A percentile compares a stretch with the other conserved stretches of the same genome.
Conservation (phyloP, 495 filamentous ascomycete species). For the Penicillium antarcticum region DNA sequence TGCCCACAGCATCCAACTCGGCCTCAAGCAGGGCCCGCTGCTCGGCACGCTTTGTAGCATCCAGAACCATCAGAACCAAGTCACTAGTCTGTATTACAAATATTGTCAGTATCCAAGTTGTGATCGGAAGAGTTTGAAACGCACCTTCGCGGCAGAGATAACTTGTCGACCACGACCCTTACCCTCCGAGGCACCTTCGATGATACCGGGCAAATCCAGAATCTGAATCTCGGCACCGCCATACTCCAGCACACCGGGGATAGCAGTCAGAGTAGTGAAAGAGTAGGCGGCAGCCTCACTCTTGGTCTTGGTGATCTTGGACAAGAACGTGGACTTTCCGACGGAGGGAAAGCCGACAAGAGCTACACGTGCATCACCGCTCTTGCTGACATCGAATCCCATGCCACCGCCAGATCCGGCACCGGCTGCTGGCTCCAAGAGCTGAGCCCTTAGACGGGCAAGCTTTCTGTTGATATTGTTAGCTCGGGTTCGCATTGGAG, state of each 20-base stretch:
- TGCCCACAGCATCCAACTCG: slow-evolving; percentile 95
- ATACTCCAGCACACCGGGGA: slow-evolving; percentile 97
- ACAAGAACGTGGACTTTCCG: slow-evolving; percentile 97
- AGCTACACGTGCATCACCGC: slow-evolving; percentile 94
- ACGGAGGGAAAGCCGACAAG: slow-evolving; percentile 98
- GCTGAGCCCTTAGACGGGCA: slow-evolving; percentile 88
- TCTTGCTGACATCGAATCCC: slow-evolving; percentile 97
- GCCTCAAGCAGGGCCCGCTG: slow-evolving; percentile 86
- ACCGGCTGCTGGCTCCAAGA: slow-evolving; percentile 86
- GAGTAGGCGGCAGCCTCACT: slow-evolving; percentile 95
- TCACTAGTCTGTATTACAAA: slow-evolving; percentile 74
- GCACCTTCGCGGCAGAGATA: slow-evolving; percentile 89
- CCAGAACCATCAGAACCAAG: slow-evolving; percentile 92
- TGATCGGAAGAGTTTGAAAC: not conserved
- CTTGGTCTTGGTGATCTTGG: slow-evolving; percentile 98
- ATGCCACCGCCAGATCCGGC: slow-evolving; percentile 66
- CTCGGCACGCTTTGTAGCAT: slow-evolving; percentile 95
- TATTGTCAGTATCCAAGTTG: not conserved
- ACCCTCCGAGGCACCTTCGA: slow-evolving; percentile 93
- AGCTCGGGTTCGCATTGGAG: not conserved
- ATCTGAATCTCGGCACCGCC: slow-evolving; percentile 98
- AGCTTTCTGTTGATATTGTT: slow-evolving; percentile 67
- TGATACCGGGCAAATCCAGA: slow-evolving; percentile 97
- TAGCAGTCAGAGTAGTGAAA: slow-evolving; percentile 97
- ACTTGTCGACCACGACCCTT: slow-evolving; percentile 96